Evolutionary conservation across 352 stramenopile genomes (phyloP).

Genomic region (Phytopythium delawarense): DNA sequence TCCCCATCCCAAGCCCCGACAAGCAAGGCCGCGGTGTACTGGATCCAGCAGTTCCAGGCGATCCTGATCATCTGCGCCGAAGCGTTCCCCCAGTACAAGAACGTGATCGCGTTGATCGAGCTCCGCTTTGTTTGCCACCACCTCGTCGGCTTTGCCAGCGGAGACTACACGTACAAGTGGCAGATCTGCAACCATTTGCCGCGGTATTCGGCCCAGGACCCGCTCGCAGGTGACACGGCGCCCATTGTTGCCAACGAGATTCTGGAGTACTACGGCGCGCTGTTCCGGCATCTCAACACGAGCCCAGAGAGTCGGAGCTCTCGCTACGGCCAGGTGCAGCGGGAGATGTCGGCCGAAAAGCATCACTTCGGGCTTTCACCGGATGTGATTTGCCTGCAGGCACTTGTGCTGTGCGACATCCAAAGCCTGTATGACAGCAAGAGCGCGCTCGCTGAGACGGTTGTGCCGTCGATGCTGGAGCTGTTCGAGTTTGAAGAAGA

Average conservation of each 20-base stretch:
- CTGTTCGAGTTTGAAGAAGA: constrained; percentile 80
- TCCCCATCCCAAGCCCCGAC: constrained; percentile 30
- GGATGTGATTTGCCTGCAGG: constrained; percentile 56
- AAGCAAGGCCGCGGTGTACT: constrained; percentile 63
- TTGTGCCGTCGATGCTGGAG: constrained; percentile 62
- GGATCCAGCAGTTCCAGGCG: constrained; percentile 78
- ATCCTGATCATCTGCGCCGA: constrained; percentile 61
- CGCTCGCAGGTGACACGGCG: constrained; percentile 51
- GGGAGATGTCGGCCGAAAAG: constrained; percentile 10
- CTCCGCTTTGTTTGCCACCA: constrained; percentile 82
- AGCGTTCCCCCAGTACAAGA: constrained; percentile 60
- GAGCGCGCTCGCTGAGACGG: constrained; percentile 62
- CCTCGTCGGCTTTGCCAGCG: constrained; percentile 55
- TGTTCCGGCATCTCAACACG: constrained; percentile 62
- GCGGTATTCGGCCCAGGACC: constrained; percentile 31
- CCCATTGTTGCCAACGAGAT: constrained; percentile 74
- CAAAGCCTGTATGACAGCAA: constrained; percentile 74
- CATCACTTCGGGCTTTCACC: constrained; percentile 43
- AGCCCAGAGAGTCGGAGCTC: constrained; percentile 39
- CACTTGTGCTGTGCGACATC: constrained; percentile 73
- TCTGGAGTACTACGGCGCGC: constrained; percentile 63
- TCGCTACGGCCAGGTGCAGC: constrained; percentile 20
- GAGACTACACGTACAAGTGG: constrained; percentile 66
- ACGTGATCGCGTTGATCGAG: constrained; percentile 70
- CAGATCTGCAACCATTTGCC: constrained; percentile 69